Evolutionary conservation across 768 basidiomycete species (phyloP), one percentile per base, ranked within the genome.

Genomic region (Kwoniella dejecticola): DNA sequence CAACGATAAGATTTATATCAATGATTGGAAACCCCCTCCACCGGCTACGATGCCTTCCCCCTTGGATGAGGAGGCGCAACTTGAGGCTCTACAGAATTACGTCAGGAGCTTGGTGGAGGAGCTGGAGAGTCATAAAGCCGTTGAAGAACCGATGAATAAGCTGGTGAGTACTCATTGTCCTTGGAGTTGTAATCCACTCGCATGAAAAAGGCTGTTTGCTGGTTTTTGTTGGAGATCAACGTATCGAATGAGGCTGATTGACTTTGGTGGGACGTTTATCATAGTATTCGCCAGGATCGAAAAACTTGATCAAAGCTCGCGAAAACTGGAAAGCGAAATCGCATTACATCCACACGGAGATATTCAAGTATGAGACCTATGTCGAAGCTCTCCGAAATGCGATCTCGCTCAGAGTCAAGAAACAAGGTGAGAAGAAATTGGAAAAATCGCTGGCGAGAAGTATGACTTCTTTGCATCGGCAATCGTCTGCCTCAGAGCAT

Each of bases 341-440:
- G 2, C 87, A 90, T 72, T 90, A 90, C 77, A 81, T 98, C 47
- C 83, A 93, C 54, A 85, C 89, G 8, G 95, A 99, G 81, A 90
- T 91, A 41, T 90, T 92, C 75, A 98, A 98, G 78, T 98, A 97
- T 79, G 87, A 91, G 54, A 89, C 89, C 15, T 99, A 99, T 77
- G 88, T 95, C 57, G 92, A 95, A 66, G 90, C 92, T 5, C 83
- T 99, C 29, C 85, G 88, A 75, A 80, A 82, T 3, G 94, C 89
- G 36, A 94, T 93, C 87, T 81, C 82, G 8, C 82, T 95, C 42
- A 86, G 93, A 31, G 81, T 95, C 67, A 91, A 90, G 80, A 91
- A 88, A 77, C 85, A 91, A 55, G 94, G 94, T 29, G 91, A 97
- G 80, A 93, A 90, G 80, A 86, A 84, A 30, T 76, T 89, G 47